These are phyloP conservation scores for Sphaerosporella brunnea DNA, from an alignment of 495 filamentous ascomycete species.

Conservation along the genomic window DNA sequence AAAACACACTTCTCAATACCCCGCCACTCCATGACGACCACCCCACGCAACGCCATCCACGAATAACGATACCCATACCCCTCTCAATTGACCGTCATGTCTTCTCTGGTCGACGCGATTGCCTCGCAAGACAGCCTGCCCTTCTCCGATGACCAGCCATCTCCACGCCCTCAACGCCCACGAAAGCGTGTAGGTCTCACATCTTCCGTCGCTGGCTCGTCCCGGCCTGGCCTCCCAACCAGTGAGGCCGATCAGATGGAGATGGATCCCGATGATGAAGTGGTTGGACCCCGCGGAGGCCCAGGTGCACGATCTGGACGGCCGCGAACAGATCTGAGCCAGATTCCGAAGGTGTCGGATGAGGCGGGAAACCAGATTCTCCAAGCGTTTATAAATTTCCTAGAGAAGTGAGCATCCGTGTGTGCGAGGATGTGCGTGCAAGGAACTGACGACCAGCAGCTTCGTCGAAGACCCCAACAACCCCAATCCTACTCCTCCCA, in stretches of 20 bases:
- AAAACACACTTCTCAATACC: no score
- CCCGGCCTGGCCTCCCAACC: slow-evolving; percentile 13
- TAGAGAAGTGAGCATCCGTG: slow-evolving; percentile 46
- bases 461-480: slow-evolving; percentile 58
- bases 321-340: slow-evolving; percentile 26
- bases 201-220: slow-evolving; percentile 13
- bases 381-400: slow-evolving; percentile 67
- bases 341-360: slow-evolving; percentile 74
- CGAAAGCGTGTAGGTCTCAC: background rate
- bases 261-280: slow-evolving; percentile 24
- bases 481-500: slow-evolving; percentile 43
- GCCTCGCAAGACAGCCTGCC: slow-evolving; percentile 22
- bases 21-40: no score
- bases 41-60: no score
- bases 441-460: no score
- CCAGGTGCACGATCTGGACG: slow-evolving; percentile 15
- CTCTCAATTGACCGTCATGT: slow-evolving; percentile 13
- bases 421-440: no score
- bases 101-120: slow-evolving; percentile 23
- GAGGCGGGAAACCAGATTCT: slow-evolving; percentile 69
- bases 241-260: slow-evolving; percentile 24
- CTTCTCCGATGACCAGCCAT: slow-evolving; percentile 6
- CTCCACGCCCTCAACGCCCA: slow-evolving; percentile 11
- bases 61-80: background rate
- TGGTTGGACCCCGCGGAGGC: slow-evolving; percentile 18